These are phyloP conservation scores for Ceratocystis ficicola DNA, from an alignment of 2,329 filamentous ascomycete species.

Conservation along the genomic window DNA sequence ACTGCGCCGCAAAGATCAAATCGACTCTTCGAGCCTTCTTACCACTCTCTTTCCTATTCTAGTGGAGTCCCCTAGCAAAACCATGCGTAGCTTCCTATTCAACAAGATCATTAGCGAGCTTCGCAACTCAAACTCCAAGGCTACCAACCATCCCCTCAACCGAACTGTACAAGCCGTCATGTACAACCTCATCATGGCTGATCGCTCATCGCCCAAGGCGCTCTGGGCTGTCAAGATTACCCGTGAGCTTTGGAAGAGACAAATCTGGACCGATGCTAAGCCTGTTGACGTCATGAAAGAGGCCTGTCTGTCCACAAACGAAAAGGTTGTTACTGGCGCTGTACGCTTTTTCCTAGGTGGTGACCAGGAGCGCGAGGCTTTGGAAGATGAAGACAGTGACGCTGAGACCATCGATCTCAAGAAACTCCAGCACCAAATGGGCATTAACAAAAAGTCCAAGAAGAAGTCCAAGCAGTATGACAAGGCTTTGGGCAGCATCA, in stretches of 20 bases:
- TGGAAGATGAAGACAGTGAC: constrained; percentile 78
- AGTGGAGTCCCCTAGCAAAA: constrained; percentile 83
- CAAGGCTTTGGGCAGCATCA: constrained; percentile 70
- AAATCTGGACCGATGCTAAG: constrained; percentile 90
- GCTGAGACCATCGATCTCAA: constrained; percentile 68
- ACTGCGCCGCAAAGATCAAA: constrained; percentile 78
- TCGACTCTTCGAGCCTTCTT: constrained; percentile 71
- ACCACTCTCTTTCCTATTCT: constrained; percentile 92
- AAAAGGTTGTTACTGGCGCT: constrained; percentile 79
- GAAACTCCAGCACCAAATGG: constrained; percentile 70
- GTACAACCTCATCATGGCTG: constrained; percentile 79
- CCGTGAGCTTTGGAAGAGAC: constrained; percentile 88
- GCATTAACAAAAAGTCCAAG: constrained; percentile 92
- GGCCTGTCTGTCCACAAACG: constrained; percentile 74
- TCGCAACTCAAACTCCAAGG: constrained; percentile 72
- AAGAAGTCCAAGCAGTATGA: constrained; percentile 72
- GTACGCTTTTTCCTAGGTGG: constrained; percentile 92
- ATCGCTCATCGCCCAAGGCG: constrained; percentile 71
- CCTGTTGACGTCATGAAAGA: constrained; percentile 98
- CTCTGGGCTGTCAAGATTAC: constrained; percentile 95
- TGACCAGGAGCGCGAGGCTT: constrained; percentile 88
- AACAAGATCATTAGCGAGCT: constrained; percentile 85
- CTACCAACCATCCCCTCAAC: constrained; percentile 85
- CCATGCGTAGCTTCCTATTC: constrained; percentile 69
- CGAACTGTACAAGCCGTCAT: constrained; percentile 85